A percentile compares a stretch with the other conserved stretches of the same genome.
Evolutionary conservation across 805 yeast species (phyloP).

Genomic region (Candida odintsovae): DNA sequence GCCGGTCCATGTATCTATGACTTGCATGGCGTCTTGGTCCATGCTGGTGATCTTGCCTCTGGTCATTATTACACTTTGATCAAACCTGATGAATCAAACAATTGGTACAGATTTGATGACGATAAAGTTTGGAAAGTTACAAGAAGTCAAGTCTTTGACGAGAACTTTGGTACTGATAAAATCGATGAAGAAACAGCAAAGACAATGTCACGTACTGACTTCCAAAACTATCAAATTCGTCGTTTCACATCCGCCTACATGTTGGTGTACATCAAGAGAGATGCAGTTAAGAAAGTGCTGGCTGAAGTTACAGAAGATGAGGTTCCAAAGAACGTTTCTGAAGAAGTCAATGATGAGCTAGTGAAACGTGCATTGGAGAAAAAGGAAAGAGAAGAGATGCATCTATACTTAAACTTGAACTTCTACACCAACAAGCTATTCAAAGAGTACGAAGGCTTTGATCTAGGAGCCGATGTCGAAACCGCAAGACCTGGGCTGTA

Average conservation of each 20-base stretch:
- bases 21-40: slow-evolving; percentile 91
- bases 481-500: slow-evolving; percentile 40
- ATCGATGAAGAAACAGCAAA: slow-evolving; percentile 42
- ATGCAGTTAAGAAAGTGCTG: slow-evolving; percentile 50
- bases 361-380: slow-evolving; percentile 47
- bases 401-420: slow-evolving; percentile 51
- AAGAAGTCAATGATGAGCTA: slow-evolving; percentile 57
- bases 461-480: slow-evolving; percentile 60
- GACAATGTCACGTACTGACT: slow-evolving; percentile 51
- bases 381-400: slow-evolving; percentile 68
- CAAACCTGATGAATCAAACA: slow-evolving; percentile 62
- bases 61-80: slow-evolving; percentile 97
- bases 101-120: slow-evolving; percentile 93
- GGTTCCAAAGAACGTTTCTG: slow-evolving; percentile 64
- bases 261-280: slow-evolving; percentile 84
- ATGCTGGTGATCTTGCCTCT: slow-evolving; percentile 90
- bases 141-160: slow-evolving; percentile 78
- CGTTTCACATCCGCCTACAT: slow-evolving; percentile 94
- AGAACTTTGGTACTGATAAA: slow-evolving; percentile 81
- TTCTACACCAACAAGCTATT: slow-evolving; percentile 52
- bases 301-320: slow-evolving; percentile 48
- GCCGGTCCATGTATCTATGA: slow-evolving; percentile 68
- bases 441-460: slow-evolving; percentile 63
- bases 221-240: slow-evolving; percentile 57
- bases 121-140: slow-evolving; percentile 90